Percentiles rank a stretch among this genome's conserved stretches.
These are phyloP conservation scores for Fulvia fulva DNA, from an alignment of 2,329 filamentous ascomycete genomes.

Conservation along the genomic window DNA sequence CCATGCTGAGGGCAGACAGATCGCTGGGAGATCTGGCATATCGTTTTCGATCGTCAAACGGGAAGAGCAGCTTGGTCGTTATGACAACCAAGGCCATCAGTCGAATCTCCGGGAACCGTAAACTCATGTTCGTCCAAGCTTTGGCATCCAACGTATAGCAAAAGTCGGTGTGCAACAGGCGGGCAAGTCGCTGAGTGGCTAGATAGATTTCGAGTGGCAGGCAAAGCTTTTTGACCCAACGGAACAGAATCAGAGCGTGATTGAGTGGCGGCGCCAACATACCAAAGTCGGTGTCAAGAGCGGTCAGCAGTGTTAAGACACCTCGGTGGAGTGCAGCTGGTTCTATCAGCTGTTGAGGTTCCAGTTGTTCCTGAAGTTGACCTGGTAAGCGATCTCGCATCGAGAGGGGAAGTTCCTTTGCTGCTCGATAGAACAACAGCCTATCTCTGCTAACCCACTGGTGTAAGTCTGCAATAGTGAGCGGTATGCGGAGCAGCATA, in stretches of 20 bases:
- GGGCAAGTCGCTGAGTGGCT: constrained; percentile 55
- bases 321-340: constrained; percentile 60
- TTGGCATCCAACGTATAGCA: constrained; percentile 42
- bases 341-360: constrained; percentile 47
- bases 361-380: constrained; percentile 57
- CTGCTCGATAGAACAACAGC: constrained; percentile 67
- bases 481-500: constrained; percentile 69
- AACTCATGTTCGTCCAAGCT: constrained; percentile 39
- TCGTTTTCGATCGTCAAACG: constrained; percentile 60
- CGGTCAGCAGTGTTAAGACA: constrained; percentile 58
- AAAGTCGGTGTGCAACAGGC: constrained; percentile 52
- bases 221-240: constrained; percentile 66
- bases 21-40: constrained; percentile 51
- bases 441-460: constrained; percentile 63
- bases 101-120: constrained; percentile 70
- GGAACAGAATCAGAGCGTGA: constrained; percentile 61
- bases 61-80: constrained; percentile 73
- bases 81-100: constrained; percentile 69
- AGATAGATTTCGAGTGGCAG: constrained; percentile 69
- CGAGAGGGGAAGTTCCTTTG: constrained; percentile 55
- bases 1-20: constrained; percentile 56
- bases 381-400: constrained; percentile 64
- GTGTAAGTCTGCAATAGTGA: constrained; percentile 69
- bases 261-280: constrained; percentile 73
- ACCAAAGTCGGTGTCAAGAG: constrained; percentile 64